These are phyloP conservation scores for Paraurostyla sp. DNA, from an alignment of 73 alveolate species.

Conservation along the genomic window DNA sequence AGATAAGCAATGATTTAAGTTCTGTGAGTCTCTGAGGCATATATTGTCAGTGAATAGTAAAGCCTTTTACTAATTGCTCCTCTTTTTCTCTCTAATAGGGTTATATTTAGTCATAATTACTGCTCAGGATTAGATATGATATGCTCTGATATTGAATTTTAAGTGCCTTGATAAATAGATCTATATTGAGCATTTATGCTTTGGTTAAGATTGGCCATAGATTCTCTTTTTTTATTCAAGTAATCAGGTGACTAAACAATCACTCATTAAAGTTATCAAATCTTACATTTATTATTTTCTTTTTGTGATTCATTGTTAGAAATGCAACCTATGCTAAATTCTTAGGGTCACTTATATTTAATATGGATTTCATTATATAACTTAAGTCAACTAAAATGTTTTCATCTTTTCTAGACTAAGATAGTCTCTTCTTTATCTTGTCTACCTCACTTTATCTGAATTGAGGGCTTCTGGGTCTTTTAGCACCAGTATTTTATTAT, in stretches of 20 bases:
- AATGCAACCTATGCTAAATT: background rate
- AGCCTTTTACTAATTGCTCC: background rate
- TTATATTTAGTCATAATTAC: background rate
- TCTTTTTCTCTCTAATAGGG: background rate
- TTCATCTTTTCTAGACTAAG: no score
- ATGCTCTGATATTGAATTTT: constrained; percentile 1
- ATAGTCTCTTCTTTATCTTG: no score
- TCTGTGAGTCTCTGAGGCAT: no score
- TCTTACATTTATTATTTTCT: background rate
- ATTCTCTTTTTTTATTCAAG: background rate
- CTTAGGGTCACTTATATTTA: no score
- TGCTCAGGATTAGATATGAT: constrained; percentile 12
- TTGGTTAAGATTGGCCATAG: background rate
- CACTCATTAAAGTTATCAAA: background rate
- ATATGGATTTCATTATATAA: no score
- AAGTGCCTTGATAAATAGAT: background rate
- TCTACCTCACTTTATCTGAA: no score
- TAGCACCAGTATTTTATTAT: background rate
- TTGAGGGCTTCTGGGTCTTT: background rate
- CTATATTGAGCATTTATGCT: background rate
- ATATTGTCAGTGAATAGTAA: no score
- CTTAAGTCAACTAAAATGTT: no score
- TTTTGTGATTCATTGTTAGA: background rate
- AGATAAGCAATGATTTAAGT: no score
- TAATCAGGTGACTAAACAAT: constrained; percentile 6